Evolutionary conservation across 306 rosid species (phyloP), one percentile per base, ranked within the genome.

Genomic region (Urtica urens): DNA sequence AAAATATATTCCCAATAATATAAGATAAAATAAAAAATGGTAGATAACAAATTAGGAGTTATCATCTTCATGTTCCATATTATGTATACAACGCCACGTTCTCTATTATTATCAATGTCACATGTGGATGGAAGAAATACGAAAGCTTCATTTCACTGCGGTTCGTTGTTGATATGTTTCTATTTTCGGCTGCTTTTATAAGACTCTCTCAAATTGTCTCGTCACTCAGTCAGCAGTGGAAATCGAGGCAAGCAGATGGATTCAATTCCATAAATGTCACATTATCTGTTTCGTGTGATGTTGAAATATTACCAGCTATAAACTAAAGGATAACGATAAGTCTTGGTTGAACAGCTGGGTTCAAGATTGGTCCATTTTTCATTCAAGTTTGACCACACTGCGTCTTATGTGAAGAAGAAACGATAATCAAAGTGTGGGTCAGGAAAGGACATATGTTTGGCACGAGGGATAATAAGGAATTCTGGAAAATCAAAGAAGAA

Each of bases 361-460:
- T 8, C 17, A 49, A 49, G 7, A 27, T 14, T n/a, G 5, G 38
- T 3, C 11, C 0, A 24, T 25, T n/a, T 22, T 13, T 4, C 4
- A 28, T 23, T 46, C 19, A 12, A 21, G 16, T 44, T 44, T 44
- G 51, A 46, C 51, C 51, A 20, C 10, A 10, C 17, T 45, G 50
- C 25, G 29, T 10, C 22, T 27, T 7, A 1, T 44, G 25, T 23
- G 28, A 5, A 5, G 7, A 23, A 39, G 20, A 26, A 27, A 7
- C 9, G 7, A 48, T 9, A 28, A 48, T 17, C 14, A 15, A n/a
- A 6, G 4, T 12, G 31, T 26, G 53, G 31, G n/a, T n/a, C n/a
- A n/a, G n/a, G n/a, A n/a, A n/a, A n/a, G 10, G 37, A 37, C 54
- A 5, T n/a, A n/a, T 49, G 39, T 49, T 28, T 49, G 54, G 54